Evolutionary conservation across 768 basidiomycete species (phyloP).

Genomic region (Flagelloscypha sp.): DNA sequence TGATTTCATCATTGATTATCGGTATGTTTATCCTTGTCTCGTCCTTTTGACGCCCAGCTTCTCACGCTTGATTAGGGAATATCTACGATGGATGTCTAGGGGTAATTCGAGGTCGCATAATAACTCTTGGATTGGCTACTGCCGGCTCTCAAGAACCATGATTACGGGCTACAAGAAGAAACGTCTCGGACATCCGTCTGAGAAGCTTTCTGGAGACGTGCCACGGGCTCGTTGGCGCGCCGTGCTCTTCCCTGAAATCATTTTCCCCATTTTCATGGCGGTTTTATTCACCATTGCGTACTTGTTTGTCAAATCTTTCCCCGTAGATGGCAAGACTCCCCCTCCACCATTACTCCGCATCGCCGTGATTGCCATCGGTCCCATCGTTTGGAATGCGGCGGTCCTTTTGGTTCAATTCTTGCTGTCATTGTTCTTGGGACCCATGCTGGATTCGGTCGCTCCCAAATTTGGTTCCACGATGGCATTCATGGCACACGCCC

Average conservation of each 20-base stretch:
- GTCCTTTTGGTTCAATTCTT: constrained; percentile 82
- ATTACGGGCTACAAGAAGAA: constrained; percentile 99
- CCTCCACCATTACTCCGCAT: constrained; percentile 90
- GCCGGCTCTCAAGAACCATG: constrained; percentile 91
- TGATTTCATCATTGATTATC: constrained; percentile 98
- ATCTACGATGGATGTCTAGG: constrained; percentile 98
- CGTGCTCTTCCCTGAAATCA: constrained; percentile 76
- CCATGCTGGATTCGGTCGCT: constrained; percentile 76
- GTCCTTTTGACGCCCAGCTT: too few species aligned
- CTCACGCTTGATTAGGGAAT: too few species aligned
- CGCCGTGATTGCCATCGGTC: constrained; percentile 80
- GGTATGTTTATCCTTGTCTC: too few species aligned
- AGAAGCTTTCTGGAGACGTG: constrained; percentile 91
- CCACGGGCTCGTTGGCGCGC: constrained; percentile 85
- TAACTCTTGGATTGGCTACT: constrained; percentile 99
- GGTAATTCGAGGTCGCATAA: constrained; percentile 95
- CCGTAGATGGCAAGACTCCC: constrained; percentile 47
- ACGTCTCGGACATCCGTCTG: constrained; percentile 93
- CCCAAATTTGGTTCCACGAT: constrained; percentile 89
- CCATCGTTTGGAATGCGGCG: constrained; percentile 91
- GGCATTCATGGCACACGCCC: constrained; percentile 80
- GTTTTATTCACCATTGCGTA: constrained; percentile 76
- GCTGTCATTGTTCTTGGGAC: constrained; percentile 85
- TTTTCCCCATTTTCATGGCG: constrained; percentile 73
- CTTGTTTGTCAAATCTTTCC: constrained; percentile 93